Evolutionary conservation across 2,329 filamentous ascomycete genomes (phyloP), one percentile per base, ranked within the genome.

Genomic region (Ceratocystiopsis sp.): DNA sequence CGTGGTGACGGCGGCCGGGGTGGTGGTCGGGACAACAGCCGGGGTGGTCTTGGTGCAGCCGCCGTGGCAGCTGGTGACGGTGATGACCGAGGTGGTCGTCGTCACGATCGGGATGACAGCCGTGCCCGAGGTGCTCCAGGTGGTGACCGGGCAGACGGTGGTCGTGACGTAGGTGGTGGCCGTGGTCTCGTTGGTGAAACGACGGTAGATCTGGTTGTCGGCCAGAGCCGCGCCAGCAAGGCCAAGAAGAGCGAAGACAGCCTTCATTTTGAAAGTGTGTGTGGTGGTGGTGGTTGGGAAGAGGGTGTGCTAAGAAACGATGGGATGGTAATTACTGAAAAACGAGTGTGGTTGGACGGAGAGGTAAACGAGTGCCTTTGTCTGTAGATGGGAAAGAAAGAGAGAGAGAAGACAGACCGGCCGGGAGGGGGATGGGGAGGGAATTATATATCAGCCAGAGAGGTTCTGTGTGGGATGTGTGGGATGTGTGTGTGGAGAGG

Each of bases 61-160:
- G 14, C 44, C 44, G 10, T 59, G 51, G 48, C 62, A 64, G 38
- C 57, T 55, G 3, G 62, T 65, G 34, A 67, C 57, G 11, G 57
- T 58, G 19, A 66, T 53, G 14, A 63, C 67, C 4, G 65, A 67
- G 14, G 62, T 66, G 14, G 62, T 63, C 46, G 12, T 17, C 35
- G 40, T 42, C 12, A 21, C 37, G 15, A 37, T 32, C 4, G 40
- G 35, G 4, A 32, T 12, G 12, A 18, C 16, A 18, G 57, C 58
- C 55, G 62, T 63, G 35, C 54, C 51, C 14, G 53, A 64, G 45
- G 60, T 52, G 13, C 65, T 68, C 33, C 58, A 56, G 11, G 64
- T 67, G 46, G 65, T 42, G 25, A 42, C 56, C 12, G 66, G 66
- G 43, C 43, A 44, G 25, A 41, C 32, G 11, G 34, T 38, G 25